Base-by-base conservation (phyloP, 176 grass and related monocot species). In the Oryza glaberrima region DNA sequence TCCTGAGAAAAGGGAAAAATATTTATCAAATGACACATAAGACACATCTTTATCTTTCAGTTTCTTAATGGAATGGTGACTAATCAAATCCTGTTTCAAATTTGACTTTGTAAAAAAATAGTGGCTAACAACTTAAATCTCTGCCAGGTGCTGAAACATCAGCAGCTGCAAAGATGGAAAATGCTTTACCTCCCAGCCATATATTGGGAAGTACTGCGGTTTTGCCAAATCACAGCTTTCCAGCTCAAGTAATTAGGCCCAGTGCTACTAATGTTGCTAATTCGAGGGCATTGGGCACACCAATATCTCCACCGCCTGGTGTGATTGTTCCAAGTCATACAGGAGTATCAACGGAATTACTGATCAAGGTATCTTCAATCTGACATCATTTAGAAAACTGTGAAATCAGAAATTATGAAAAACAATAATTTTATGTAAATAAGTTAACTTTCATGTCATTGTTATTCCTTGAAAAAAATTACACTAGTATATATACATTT, bases 361-460 rank as follows among this genome's bases (percentile, higher is more conserved):
- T 89, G 87, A 36, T 72, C 15, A 91, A 98, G 96, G 96, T 88
- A 87, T 51, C 54, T 78, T 78, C 34, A 43, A 61, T 83, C 38
- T 64, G 14, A 48, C 69, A 56, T 63, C 35, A 32, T 65, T 30
- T 52, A 43, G 3, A 77, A 78, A 23, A n/a, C 6, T 86, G 65
- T 86, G 65, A 41, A 67, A 64, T 5, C 81, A 12, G 30, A 26
- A 4, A 4, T 61, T 69, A 47, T 10, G 10, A 56, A 32, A 25
- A 30, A n/a, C 19, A 52, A 9, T 10, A n/a, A 16, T 48, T 73
- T 23, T 47, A 52, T 9, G 3, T 5, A 5, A 75, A 63, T 8
- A 3, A 45, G 45, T 9, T 75, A 26, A 35, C 46, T 63, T 75
- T 73, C 1, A 19, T 41, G 75, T 12, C 52, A 4, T 41, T 47